Percentiles rank a stretch among this genome's conserved stretches.
These are phyloP conservation scores for Pseudogymnoascus pannorum DNA, from an alignment of 2,329 filamentous ascomycete species.

Conservation along the genomic window DNA sequence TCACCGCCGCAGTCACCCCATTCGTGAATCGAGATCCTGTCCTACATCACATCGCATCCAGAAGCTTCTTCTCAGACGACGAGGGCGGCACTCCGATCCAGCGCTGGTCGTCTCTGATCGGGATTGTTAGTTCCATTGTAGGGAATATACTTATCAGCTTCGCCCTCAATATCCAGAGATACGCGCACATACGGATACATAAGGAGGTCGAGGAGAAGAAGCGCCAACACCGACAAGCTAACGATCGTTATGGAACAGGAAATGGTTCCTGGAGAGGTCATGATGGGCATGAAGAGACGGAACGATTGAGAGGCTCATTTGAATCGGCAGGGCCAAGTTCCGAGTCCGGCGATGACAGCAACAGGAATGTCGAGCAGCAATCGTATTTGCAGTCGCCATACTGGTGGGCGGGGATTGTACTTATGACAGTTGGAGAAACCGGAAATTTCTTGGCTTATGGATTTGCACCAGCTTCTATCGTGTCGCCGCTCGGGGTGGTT, in stretches of 20 bases:
- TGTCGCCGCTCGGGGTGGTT: conserved; percentile 93
- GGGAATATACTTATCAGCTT: conserved; percentile 93
- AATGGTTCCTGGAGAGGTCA: conserved; percentile 19
- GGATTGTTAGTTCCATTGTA: conserved; percentile 84
- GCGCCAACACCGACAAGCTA: conserved; percentile 45
- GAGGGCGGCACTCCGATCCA: conserved; percentile 44
- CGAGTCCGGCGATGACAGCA: conserved; percentile 25
- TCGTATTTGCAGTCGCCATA: conserved; percentile 83
- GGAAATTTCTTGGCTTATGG: conserved; percentile 97
- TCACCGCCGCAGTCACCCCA: not conserved
- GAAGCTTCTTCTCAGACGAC: not conserved
- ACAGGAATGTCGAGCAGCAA: conserved; percentile 30
- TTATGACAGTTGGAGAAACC: conserved; percentile 89
- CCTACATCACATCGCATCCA: conserved; percentile 5
- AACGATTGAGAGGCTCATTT: conserved; percentile 46
- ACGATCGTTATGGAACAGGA: conserved; percentile 38
- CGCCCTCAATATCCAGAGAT: conserved; percentile 91
- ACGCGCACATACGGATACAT: conserved; percentile 81
- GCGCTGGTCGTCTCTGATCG: conserved; percentile 88
- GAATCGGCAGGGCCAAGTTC: conserved; percentile 36
- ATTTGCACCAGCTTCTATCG: conserved; percentile 94
- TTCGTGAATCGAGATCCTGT: conserved; percentile 2
- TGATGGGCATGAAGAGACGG: conserved; percentile 36
- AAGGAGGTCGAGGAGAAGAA: conserved; percentile 57
- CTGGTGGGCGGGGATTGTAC: conserved; percentile 90